Percentiles rank a stretch among this genome's conserved stretches.
Conservation (phyloP, 2,329 filamentous ascomycete genomes). For the Pseudogymnoascus sp. region DNA sequence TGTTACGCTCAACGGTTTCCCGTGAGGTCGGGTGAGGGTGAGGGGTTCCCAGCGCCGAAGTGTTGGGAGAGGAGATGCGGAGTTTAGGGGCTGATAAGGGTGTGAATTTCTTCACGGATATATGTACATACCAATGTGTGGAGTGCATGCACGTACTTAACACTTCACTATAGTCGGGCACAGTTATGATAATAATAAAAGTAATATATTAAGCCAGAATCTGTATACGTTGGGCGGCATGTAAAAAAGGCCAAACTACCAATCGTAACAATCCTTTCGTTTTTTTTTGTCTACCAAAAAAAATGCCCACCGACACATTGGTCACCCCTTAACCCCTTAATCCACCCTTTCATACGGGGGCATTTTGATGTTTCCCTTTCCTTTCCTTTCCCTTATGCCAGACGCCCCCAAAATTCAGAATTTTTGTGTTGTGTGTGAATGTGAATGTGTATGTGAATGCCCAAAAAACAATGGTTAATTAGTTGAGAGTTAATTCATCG, state of each 20-base stretch:
- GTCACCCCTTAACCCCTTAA: not conserved
- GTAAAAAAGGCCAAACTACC: not conserved
- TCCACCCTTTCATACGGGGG: not conserved
- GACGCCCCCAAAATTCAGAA: too few species aligned
- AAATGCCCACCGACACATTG: not conserved
- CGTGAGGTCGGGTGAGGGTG: not conserved
- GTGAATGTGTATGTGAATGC: not conserved
- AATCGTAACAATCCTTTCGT: not conserved
- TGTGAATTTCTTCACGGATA: not conserved
- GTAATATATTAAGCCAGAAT: slow-evolving; percentile 3
- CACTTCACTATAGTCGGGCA: not conserved
- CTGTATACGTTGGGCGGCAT: not conserved
- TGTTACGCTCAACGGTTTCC: not conserved
- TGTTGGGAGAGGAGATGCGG: not conserved
- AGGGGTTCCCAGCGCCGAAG: not conserved
- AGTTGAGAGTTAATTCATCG: not conserved
- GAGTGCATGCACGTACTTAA: too few species aligned
- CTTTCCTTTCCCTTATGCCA: not conserved
- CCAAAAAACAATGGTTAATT: not conserved
- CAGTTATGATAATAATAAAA: not conserved
- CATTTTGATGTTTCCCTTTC: not conserved
- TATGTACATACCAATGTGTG: too few species aligned
- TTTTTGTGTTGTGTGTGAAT: not conserved
- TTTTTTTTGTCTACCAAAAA: not conserved
- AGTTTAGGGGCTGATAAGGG: not conserved